Evolutionary conservation across 768 basidiomycete species (phyloP).

Genomic region (Udeniomyces megalosporus): DNA sequence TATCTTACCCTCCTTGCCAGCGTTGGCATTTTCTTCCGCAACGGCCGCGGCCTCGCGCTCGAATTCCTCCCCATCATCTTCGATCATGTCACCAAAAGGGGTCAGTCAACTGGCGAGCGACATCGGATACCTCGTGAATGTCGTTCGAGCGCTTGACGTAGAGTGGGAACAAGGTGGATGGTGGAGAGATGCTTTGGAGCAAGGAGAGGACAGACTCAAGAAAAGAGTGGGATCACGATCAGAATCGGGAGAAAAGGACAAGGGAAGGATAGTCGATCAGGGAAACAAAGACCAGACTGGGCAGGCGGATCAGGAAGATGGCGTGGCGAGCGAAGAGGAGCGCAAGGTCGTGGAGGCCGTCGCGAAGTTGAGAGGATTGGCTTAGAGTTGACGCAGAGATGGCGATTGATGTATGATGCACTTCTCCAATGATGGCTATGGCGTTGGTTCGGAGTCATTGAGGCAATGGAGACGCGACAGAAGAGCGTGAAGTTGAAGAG

Average conservation of each 20-base stretch:
- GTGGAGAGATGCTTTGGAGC: not conserved
- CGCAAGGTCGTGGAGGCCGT: constrained; percentile 10
- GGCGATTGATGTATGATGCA: not conserved
- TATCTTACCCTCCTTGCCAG: constrained; percentile 54
- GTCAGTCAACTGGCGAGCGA: constrained; percentile 74
- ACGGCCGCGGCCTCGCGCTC: no score
- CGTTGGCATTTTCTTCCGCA: no score
- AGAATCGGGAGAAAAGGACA: not conserved
- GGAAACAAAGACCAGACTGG: no score
- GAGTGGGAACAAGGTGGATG: constrained; percentile 44
- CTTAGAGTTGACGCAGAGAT: constrained; percentile 3
- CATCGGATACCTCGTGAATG: constrained; percentile 75
- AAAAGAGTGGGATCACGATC: constrained; percentile 15
- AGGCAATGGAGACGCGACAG: no score
- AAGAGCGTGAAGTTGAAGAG: no score
- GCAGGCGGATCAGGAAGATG: not conserved
- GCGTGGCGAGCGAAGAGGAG: not conserved
- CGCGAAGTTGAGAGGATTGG: constrained; percentile 5
- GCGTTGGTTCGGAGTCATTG: no score
- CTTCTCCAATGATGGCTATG: no score
- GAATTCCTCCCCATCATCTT: constrained; percentile 35
- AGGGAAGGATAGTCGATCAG: no score
- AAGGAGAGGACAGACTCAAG: constrained; percentile 35
- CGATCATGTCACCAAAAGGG: constrained; percentile 39
- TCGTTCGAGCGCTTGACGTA: constrained; percentile 76